Base-by-base conservation (phyloP, 1,284 basidiomycete species). In the Agaricales sp. region DNA sequence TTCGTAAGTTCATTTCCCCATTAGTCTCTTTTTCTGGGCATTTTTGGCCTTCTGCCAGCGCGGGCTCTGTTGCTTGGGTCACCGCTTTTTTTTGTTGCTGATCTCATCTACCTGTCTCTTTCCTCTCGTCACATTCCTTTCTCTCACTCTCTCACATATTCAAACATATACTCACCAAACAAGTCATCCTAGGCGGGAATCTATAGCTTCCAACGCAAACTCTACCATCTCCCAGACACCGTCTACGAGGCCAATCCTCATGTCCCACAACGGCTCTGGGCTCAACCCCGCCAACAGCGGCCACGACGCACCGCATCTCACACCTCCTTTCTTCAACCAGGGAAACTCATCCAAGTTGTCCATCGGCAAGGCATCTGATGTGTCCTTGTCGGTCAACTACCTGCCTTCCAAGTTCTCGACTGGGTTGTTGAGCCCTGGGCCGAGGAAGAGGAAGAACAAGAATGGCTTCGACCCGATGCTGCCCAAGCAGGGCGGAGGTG, bases 401-500 rank as follows among this genome's bases (percentile, higher is more conserved):
- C 66, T 85, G 2, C 82, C 82, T 0, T 67, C 70, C 47, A 85
- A 85, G 61, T 82, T 83, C 61, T 76, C 79, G 18, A 62, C 54
- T 43, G 57, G 60, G 3, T 54, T 66, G 44, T 55, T 67, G 30
- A 59, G 68, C 23, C 68, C 68, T 18, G 75, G 73, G 13, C 61
- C 68, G 64, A 71, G 48, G 60, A 61, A 45, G 58, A 64, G 45
- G 61, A 67, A 39, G 63, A 64, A 18, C 57, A 55, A 22, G 61
- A 66, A 50, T 58, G 52, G 14, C 8, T 52, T 51, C 20, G 57
- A 58, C 24, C 54, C 57, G 8, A 53, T 55, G 35, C 50, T 70
- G 16, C 73, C 69, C 1, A 77, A 81, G 60, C 68, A 66, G 48
- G 80, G 82, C 38, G 80, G 81, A 19, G 82, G 82, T 4, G 65